Evolutionary conservation across 2,329 filamentous ascomycete genomes (phyloP).

Genomic region (Penicillium brasilianum): DNA sequence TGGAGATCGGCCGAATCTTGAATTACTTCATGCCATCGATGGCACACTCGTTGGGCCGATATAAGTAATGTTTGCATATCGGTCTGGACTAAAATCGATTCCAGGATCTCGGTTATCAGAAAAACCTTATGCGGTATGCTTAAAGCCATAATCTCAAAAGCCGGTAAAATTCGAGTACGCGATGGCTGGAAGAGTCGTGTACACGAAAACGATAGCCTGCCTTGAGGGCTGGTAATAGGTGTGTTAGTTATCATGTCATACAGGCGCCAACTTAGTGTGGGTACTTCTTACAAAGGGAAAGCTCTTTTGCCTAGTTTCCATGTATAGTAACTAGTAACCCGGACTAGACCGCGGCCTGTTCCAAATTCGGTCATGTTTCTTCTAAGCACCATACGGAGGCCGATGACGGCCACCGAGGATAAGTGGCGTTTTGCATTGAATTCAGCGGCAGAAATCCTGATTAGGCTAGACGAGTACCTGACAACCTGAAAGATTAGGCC

Average conservation of each 20-base stretch:
- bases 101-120: conserved; percentile 5
- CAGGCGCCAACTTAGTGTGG: background rate
- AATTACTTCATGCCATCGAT: background rate
- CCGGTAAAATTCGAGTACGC: background rate
- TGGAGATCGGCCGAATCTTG: background rate
- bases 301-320: background rate
- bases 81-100: background rate
- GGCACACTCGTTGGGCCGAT: conserved; percentile 4
- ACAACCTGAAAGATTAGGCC: too few relatives aligned
- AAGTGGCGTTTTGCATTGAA: too few relatives aligned
- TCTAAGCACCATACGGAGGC: too few relatives aligned
- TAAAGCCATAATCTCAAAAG: background rate
- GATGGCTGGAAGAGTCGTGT: background rate
- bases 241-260: background rate
- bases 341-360: background rate
- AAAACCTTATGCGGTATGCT: background rate
- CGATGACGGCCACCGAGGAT: too few relatives aligned
- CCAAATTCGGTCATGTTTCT: background rate
- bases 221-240: background rate
- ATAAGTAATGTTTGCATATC: conserved; percentile 1
- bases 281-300: background rate
- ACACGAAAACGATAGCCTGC: background rate
- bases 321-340: background rate
- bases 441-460: too few relatives aligned
- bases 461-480: too few relatives aligned